Conservation (phyloP, 495 filamentous ascomycete genomes). For the Penicillium roqueforti region DNA sequence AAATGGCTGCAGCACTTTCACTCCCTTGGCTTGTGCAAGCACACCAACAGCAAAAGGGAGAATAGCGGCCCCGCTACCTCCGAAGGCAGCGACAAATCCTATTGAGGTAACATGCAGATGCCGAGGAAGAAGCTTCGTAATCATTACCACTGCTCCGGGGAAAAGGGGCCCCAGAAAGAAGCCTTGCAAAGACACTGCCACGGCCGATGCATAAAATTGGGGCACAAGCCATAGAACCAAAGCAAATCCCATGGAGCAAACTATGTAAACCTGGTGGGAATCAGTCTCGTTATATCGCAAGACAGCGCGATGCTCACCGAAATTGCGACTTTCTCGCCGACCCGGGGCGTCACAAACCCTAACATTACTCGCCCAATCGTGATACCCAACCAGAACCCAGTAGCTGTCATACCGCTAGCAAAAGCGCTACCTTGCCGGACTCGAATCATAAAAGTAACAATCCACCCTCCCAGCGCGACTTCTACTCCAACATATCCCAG, state of each 20-base stretch:
- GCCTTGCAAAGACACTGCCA: slow-evolving; percentile 63
- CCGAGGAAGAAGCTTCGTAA: slow-evolving; percentile 75
- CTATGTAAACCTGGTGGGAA: slow-evolving; percentile 44
- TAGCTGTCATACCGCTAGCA: slow-evolving; percentile 58
- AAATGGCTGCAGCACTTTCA: slow-evolving; percentile 73
- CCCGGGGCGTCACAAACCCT: slow-evolving; percentile 58
- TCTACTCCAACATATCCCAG: slow-evolving; percentile 82
- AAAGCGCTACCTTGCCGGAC: slow-evolving; percentile 53
- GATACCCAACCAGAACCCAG: slow-evolving; percentile 64
- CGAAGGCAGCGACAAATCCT: slow-evolving; percentile 79
- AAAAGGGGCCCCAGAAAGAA: slow-evolving; percentile 67
- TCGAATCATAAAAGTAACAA: slow-evolving; percentile 61
- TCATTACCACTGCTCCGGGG: slow-evolving; percentile 71
- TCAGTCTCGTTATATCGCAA: background rate
- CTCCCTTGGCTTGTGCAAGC: slow-evolving; percentile 75
- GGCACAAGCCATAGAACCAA: slow-evolving; percentile 67
- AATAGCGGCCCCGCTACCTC: slow-evolving; percentile 71
- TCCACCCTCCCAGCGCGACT: slow-evolving; percentile 74
- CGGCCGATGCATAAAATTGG: slow-evolving; percentile 65
- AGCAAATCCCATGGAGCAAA: slow-evolving; percentile 49
- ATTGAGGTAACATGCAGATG: slow-evolving; percentile 78
- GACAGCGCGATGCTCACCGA: slow-evolving; percentile 29
- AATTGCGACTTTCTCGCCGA: slow-evolving; percentile 59
- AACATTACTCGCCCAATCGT: slow-evolving; percentile 57
- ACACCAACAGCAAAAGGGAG: slow-evolving; percentile 84